Percentiles rank a stretch among this genome's conserved stretches.
These are phyloP conservation scores for Puccinia coronata DNA, from an alignment of 1,284 basidiomycete species.

Conservation along the genomic window DNA sequence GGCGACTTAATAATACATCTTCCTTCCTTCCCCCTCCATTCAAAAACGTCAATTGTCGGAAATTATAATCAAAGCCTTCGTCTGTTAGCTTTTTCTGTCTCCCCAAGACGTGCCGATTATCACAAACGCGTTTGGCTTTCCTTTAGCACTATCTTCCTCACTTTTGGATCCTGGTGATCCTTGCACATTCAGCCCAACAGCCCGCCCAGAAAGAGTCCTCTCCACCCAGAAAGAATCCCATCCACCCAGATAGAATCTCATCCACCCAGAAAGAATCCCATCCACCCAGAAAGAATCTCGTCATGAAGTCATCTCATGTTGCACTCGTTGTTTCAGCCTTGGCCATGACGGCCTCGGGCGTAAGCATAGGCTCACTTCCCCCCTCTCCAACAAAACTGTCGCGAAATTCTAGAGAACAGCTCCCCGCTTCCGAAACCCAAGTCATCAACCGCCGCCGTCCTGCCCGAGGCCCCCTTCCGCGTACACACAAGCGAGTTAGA, in stretches of 20 bases:
- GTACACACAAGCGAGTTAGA: neutral
- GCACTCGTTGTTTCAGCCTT: slow-evolving; percentile 23
- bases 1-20: slow-evolving; percentile 15
- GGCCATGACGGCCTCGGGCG: slow-evolving; percentile 17
- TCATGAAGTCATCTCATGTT: slow-evolving; percentile 22
- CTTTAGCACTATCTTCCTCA: neutral
- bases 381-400: slow-evolving; percentile 15
- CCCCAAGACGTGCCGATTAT: neutral
- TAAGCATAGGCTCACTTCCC: slow-evolving; percentile 8
- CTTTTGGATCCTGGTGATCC: slow-evolving; percentile 21
- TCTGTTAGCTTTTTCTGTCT: neutral
- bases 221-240: no score
- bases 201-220: neutral
- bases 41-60: neutral
- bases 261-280: no score
- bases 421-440: neutral
- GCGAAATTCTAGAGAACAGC: neutral
- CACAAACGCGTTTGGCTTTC: neutral
- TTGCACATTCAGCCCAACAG: neutral
- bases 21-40: neutral
- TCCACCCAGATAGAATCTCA: no score
- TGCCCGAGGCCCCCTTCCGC: slow-evolving; percentile 8
- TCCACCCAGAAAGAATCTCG: neutral
- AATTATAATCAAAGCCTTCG: neutral
- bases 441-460: neutral